Percentiles rank a stretch among this genome's conserved stretches.
Evolutionary conservation across 1,284 basidiomycete species (phyloP).

Genomic region (Tilletiopsis washingtonensis): DNA sequence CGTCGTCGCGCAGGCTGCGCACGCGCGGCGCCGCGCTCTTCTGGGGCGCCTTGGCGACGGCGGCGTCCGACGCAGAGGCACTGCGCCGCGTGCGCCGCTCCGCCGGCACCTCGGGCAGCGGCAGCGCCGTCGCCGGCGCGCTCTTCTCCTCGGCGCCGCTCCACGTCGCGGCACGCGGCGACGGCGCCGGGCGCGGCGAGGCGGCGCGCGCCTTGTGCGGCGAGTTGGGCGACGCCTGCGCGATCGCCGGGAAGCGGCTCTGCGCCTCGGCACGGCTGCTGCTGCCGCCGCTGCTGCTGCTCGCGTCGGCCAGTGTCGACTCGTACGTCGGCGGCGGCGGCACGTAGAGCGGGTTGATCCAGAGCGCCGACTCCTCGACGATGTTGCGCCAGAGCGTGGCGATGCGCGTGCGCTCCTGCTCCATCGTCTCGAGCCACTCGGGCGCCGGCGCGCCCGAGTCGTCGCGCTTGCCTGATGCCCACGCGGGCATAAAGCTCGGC

Average conservation of each 20-base stretch:
- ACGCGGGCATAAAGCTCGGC: constrained; percentile 18
- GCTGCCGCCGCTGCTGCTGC: background rate
- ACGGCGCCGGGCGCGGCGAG: constrained; percentile 9
- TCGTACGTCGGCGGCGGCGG: constrained; percentile 31
- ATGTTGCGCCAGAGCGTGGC: constrained; percentile 28
- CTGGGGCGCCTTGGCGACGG: background rate
- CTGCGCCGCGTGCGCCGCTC: constrained; percentile 6
- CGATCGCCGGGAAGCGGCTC: constrained; percentile 4
- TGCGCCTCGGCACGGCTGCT: background rate
- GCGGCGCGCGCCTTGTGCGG: constrained; percentile 1
- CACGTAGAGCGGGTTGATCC: constrained; percentile 26
- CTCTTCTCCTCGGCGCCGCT: background rate
- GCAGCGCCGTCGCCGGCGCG: background rate
- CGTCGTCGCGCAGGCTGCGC: constrained; percentile 57
- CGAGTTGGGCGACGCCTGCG: background rate
- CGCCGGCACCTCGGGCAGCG: background rate
- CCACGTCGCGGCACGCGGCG: constrained; percentile 6
- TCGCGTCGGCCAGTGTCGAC: constrained; percentile 2
- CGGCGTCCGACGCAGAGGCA: constrained; percentile 1
- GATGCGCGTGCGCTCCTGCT: constrained; percentile 18
- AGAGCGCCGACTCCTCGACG: constrained; percentile 30
- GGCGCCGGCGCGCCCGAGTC: background rate
- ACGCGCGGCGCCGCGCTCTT: background rate
- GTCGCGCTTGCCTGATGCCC: constrained; percentile 13
- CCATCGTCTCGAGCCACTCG: background rate